Percentiles rank a stretch among this genome's conserved stretches.
Evolutionary conservation across 2,329 filamentous ascomycete genomes (phyloP).

Genomic region (Pochonia chlamydosporia): DNA sequence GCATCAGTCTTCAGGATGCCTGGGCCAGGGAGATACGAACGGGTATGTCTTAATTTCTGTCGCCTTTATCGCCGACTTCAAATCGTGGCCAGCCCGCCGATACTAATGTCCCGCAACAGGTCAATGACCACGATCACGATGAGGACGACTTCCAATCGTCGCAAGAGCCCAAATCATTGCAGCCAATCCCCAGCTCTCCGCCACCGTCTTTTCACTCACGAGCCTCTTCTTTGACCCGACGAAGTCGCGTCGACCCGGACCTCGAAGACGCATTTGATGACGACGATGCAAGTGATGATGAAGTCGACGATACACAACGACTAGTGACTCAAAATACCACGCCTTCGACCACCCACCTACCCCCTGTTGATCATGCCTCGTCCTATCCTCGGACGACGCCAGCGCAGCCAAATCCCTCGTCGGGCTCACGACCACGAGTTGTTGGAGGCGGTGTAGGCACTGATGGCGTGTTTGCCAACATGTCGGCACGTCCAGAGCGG

Average conservation of each 20-base stretch:
- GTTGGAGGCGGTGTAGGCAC: constrained; percentile 73
- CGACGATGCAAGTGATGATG: constrained; percentile 69
- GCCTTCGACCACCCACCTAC: constrained; percentile 12
- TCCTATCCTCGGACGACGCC: constrained; percentile 13
- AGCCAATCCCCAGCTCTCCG: constrained; percentile 50
- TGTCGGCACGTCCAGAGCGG: constrained; percentile 82
- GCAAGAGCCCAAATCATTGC: constrained; percentile 22
- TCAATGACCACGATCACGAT: constrained; percentile 53
- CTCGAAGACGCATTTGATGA: constrained; percentile 92
- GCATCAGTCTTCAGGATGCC: constrained; percentile 36
- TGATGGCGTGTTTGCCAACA: constrained; percentile 93
- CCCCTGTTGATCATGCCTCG: not conserved
- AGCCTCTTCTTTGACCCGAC: constrained; percentile 51
- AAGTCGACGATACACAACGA: constrained; percentile 74
- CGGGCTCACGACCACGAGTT: constrained; percentile 40
- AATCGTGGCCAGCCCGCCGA: not conserved
- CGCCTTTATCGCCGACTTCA: constrained; percentile 1
- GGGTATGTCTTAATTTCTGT: constrained; percentile 35
- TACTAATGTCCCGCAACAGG: constrained; percentile 29
- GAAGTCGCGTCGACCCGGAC: constrained; percentile 60
- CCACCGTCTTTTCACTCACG: constrained; percentile 86
- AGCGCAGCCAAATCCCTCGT: constrained; percentile 19
- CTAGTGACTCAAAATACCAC: constrained; percentile 64
- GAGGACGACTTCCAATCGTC: constrained; percentile 30
- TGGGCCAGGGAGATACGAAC: constrained; percentile 42